Evolutionary conservation across 495 filamentous ascomycete species (phyloP).

Genomic region (Aspergillus sclerotioniger): DNA sequence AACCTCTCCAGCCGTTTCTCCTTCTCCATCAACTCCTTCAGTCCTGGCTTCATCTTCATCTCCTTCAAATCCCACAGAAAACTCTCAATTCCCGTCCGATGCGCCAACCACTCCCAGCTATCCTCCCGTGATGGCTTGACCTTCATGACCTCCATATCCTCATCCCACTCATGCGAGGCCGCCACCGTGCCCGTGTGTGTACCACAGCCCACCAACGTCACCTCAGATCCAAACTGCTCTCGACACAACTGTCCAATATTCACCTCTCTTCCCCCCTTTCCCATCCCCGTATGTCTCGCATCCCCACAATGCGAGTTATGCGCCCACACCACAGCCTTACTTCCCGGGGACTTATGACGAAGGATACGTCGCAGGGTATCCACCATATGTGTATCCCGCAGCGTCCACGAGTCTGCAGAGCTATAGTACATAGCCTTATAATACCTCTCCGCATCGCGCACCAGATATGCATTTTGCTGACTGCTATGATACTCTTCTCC

Average conservation of each 20-base stretch:
- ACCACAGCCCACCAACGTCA: constrained; percentile 50
- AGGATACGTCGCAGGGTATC: constrained; percentile 50
- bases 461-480: constrained; percentile 56
- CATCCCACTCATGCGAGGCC: constrained; percentile 54
- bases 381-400: constrained; percentile 60
- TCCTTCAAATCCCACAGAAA: constrained; percentile 53
- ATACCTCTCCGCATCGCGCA: constrained; percentile 56
- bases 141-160: constrained; percentile 55
- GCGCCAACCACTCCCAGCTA: constrained; percentile 47
- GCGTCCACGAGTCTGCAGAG: constrained; percentile 54
- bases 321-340: constrained; percentile 58
- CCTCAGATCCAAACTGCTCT: constrained; percentile 42
- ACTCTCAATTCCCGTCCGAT: constrained; percentile 41
- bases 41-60: constrained; percentile 29
- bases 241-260: constrained; percentile 58
- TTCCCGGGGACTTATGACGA: constrained; percentile 35
- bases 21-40: constrained; percentile 38
- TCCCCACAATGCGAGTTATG: constrained; percentile 63
- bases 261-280: constrained; percentile 46
- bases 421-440: constrained; percentile 61
- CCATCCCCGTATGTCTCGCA: constrained; percentile 56
- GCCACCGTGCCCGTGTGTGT: constrained; percentile 58
- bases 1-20: constrained; percentile 50
- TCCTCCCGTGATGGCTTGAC: constrained; percentile 41
- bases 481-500: constrained; percentile 53